Conservation (phyloP, 1,284 basidiomycete genomes). For the Cerioporus squamosus region DNA sequence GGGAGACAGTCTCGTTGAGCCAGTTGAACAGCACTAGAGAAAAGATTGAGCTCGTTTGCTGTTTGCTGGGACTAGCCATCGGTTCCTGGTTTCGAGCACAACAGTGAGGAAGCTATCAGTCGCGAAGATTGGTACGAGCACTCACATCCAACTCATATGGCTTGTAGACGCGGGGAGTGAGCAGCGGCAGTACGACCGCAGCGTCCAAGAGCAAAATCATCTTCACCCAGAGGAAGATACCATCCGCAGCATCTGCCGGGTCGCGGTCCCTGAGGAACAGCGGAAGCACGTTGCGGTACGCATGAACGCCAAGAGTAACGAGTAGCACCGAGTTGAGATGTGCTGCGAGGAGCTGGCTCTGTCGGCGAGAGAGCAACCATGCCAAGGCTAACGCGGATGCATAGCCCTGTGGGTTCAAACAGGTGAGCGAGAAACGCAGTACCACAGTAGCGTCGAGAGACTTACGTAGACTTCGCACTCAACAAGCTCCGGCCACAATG, state of each 20-base stretch:
- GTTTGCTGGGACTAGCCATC: conserved; percentile 43
- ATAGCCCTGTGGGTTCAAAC: conserved; percentile 43
- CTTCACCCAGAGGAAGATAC: conserved; percentile 40
- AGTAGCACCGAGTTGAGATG: conserved; percentile 12
- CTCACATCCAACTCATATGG: conserved; percentile 44
- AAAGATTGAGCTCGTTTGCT: conserved; percentile 61
- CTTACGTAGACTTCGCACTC: conserved; percentile 41
- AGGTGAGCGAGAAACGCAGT: neutral
- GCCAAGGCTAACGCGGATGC: conserved; percentile 21
- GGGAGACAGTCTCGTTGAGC: conserved; percentile 43
- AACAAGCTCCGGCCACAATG: conserved; percentile 30
- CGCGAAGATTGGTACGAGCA: conserved; percentile 34
- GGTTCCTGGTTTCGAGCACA: conserved; percentile 40
- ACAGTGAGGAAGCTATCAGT: neutral
- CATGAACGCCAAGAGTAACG: conserved; percentile 46
- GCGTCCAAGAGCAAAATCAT: conserved; percentile 44
- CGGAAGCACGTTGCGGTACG: conserved; percentile 57
- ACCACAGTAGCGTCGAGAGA: no score
- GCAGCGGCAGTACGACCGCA: conserved; percentile 47
- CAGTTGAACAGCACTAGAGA: conserved; percentile 62
- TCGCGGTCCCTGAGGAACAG: conserved; percentile 44
- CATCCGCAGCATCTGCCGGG: conserved; percentile 46
- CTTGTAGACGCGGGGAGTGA: conserved; percentile 49
- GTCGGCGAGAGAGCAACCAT: conserved; percentile 2
- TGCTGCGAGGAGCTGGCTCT: neutral